Evolutionary conservation across 2,329 filamentous ascomycete genomes (phyloP), one percentile per base, ranked within the genome.

Genomic region (Trichoderma hamatum): DNA sequence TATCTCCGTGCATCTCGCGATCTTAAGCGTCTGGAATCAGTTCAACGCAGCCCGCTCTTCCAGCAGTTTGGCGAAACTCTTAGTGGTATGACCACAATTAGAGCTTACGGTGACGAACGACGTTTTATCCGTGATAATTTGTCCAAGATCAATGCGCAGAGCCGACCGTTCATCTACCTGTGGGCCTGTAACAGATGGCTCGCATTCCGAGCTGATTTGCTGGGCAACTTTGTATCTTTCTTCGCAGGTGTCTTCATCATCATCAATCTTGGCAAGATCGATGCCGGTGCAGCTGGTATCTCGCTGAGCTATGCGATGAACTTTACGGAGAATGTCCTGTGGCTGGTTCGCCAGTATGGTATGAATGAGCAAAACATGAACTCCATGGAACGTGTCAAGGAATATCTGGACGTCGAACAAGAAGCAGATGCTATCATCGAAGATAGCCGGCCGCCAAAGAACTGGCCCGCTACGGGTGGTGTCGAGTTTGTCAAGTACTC

Each of bases 321-420:
- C 1, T 99, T 99, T 76, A 97, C 94, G 0, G 96, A 99, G 79
- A 98, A 97, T 73, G 92, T 99, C 7, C 83, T 99, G 21, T 99
- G 96, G 96, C 89, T 98, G 67, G 94, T 99, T 34, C 90, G 96
- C 58, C 85, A 97, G 16, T 99, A 99, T 78, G 91, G 94, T 0
- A 89, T 92, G 77, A 97, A 98, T 76, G 96, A 99, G 81, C 96
- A 99, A 80, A 98, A 97, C 81, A 98, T 99, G 96, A 99, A 99
- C 81, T 95, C 95, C 3, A 94, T 98, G 60, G 96, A 99, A 81
- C 92, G 96, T 76, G 91, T 99, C 77, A 96, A 97, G 82, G 96
- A 99, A 78, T 99, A 98, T 77, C 87, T 98, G 43, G 93, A 98
- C 55, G 92, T 99, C 1, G 95, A 98, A 74, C 95, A 97, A 78